Evolutionary conservation across 352 stramenopile species (phyloP).

Genomic region (Phytopythium vexans): DNA sequence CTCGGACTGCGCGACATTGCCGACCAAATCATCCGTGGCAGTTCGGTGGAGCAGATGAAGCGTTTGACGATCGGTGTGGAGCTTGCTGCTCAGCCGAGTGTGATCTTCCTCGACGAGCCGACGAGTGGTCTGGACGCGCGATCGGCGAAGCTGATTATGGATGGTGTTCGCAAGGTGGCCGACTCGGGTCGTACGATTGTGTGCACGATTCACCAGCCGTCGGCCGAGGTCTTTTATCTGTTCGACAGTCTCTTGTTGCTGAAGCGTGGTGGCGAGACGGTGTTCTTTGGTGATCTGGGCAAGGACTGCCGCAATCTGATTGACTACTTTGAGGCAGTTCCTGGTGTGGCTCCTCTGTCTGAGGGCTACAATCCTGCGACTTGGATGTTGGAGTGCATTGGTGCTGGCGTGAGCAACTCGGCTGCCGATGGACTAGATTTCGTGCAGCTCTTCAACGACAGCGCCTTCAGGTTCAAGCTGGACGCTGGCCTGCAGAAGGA

Average conservation of each 20-base stretch:
- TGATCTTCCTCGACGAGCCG: slow-evolving; percentile 87
- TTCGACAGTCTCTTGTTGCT: too few species aligned
- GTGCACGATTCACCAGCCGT: too few species aligned
- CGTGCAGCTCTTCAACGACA: slow-evolving; percentile 21
- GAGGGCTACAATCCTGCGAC: slow-evolving; percentile 35
- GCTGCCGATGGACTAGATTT: slow-evolving; percentile 11
- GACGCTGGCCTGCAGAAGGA: slow-evolving; percentile 11
- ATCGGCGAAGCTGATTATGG: not conserved
- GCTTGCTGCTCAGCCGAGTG: slow-evolving; percentile 72
- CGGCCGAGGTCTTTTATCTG: too few species aligned
- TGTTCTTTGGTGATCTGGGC: slow-evolving; percentile 38
- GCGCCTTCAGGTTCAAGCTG: slow-evolving; percentile 7
- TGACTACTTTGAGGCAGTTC: slow-evolving; percentile 32
- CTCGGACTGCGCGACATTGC: slow-evolving; percentile 16
- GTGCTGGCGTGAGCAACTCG: slow-evolving; percentile 33
- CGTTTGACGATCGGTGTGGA: slow-evolving; percentile 82
- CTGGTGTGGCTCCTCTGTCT: slow-evolving; percentile 12
- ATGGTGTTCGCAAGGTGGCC: too few species aligned
- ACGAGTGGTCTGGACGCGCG: slow-evolving; percentile 85
- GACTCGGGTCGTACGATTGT: slow-evolving; percentile 1
- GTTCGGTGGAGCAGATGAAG: slow-evolving; percentile 37
- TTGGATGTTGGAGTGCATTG: slow-evolving; percentile 38
- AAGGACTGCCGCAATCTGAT: slow-evolving; percentile 26
- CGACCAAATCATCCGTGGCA: not conserved
- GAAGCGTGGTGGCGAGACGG: slow-evolving; percentile 28